Conservation (phyloP, 208 protist species). For the Trypanosoma brucei region DNA sequence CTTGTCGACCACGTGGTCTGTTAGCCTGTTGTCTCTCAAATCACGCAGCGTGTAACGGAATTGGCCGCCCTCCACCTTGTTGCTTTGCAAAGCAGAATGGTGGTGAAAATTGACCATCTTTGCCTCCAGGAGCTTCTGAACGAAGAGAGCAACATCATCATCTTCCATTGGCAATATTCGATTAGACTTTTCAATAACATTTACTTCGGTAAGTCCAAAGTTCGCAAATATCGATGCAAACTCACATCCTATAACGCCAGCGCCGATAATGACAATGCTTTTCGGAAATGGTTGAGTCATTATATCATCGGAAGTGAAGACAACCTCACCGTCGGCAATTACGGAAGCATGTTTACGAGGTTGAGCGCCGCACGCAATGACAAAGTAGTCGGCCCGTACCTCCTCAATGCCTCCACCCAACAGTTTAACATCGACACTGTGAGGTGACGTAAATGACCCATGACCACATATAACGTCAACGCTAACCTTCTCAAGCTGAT, state of each 20-base stretch:
- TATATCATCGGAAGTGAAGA: conserved; percentile 89
- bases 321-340: conserved; percentile 66
- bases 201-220: conserved; percentile 80
- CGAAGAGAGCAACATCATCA: conserved; percentile 81
- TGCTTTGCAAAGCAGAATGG: conserved; percentile 63
- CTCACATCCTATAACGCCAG: conserved; percentile 90
- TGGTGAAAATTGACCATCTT: conserved; percentile 85
- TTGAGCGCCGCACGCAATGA: conserved; percentile 79
- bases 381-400: conserved; percentile 82
- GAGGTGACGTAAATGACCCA: conserved; percentile 50
- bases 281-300: conserved; percentile 82
- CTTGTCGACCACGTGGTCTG: conserved; percentile 60
- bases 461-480: conserved; percentile 46
- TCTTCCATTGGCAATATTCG: conserved; percentile 89
- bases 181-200: conserved; percentile 81
- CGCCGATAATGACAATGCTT: conserved; percentile 88
- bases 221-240: conserved; percentile 91
- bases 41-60: conserved; percentile 80
- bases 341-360: conserved; percentile 73
- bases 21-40: conserved; percentile 34
- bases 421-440: conserved; percentile 39
- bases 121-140: conserved; percentile 67
- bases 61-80: conserved; percentile 54
- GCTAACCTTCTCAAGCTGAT: conserved; percentile 44
- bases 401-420: conserved; percentile 32